phyloP scores from a whole-genome alignment of 768 basidiomycete species.

The Fibroporia radiculosa region DNA sequence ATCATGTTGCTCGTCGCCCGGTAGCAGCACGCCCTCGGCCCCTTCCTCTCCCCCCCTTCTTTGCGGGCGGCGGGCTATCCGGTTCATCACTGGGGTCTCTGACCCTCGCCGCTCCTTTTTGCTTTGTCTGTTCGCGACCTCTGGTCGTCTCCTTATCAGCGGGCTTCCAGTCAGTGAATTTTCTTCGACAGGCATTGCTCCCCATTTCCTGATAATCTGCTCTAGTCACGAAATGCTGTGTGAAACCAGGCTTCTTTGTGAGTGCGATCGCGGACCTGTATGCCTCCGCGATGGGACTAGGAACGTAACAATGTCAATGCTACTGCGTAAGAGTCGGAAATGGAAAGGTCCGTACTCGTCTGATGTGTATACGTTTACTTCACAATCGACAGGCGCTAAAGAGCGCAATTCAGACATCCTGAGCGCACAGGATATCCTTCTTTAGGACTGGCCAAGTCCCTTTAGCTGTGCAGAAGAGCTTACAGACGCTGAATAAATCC shows the following conservation, averaged over 20 bases:
- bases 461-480: not conserved
- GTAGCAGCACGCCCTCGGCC: constrained; percentile 10
- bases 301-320: constrained; percentile 11
- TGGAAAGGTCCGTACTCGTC: constrained; percentile 49
- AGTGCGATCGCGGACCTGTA: constrained; percentile 57
- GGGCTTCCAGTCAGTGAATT: constrained; percentile 59
- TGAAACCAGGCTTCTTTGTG: constrained; percentile 43
- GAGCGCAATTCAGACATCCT: constrained; percentile 71
- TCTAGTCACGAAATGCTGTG: constrained; percentile 53
- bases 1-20: constrained; percentile 10
- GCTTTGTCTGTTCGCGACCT: constrained; percentile 9
- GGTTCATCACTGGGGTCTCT: constrained; percentile 9
- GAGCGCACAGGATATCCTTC: constrained; percentile 11
- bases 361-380: constrained; percentile 66
- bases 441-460: not conserved
- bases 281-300: constrained; percentile 59
- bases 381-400: constrained; percentile 75
- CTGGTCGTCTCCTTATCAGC: constrained; percentile 11
- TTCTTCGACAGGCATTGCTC: constrained; percentile 63
- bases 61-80: constrained; percentile 8
- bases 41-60: constrained; percentile 12
- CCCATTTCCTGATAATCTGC: constrained; percentile 85
- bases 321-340: not conserved
- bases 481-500: constrained; percentile 75
- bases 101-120: constrained; percentile 5